Evolutionary conservation across 345 rosid species (phyloP), one percentile per base, ranked within the genome.

Genomic region (Euphorbia pulcherrima): DNA sequence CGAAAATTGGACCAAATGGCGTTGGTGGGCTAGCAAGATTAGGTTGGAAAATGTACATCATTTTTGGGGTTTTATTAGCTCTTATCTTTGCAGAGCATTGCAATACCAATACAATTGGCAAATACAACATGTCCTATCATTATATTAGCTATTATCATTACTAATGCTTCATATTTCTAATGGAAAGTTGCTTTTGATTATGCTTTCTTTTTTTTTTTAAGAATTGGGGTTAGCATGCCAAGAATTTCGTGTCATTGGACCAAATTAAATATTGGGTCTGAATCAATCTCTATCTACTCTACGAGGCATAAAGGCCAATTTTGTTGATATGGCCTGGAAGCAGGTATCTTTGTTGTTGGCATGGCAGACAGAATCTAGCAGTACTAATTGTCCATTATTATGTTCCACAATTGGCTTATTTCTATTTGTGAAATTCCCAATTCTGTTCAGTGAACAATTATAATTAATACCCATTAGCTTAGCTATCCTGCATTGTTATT

Each of bases 281-380:
- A 51, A n/a, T 61, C 60, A 41, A 27, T 61, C 11, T 50, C 26
- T 61, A 28, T 50, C 26, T 61, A 28, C 55, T 26, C 5, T 39
- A 61, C n/a, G 67, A 62, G 50, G 30, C 69, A 53, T 20, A 51
- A 29, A 68, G 69, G 21, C 61, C 48, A 21, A 40, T 33, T n/a
- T 63, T 64, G 70, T 70, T 48, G 68, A 55, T 64, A n/a, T 24
- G n/a, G 54, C 74, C 67, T 28, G 10, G 13, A 60, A 30, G 47
- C 57, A 52, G 51, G 51, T 63, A 70, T 62, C 29, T 64, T 44
- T 78, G 75, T 30, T 64, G 40, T 40, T 8, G 71, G 72, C 67
- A 60, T 74, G 78, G 85, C 79, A 74, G 79, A 74, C 79, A 82
- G 73, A 74, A 82, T 74, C 83, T 72, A 72, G 72, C 81, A 77